A percentile compares a stretch with the other conserved stretches of the same genome.
phyloP scores from a whole-genome alignment of 352 stramenopile genomes.

The Globisporangium nagaii region DNA sequence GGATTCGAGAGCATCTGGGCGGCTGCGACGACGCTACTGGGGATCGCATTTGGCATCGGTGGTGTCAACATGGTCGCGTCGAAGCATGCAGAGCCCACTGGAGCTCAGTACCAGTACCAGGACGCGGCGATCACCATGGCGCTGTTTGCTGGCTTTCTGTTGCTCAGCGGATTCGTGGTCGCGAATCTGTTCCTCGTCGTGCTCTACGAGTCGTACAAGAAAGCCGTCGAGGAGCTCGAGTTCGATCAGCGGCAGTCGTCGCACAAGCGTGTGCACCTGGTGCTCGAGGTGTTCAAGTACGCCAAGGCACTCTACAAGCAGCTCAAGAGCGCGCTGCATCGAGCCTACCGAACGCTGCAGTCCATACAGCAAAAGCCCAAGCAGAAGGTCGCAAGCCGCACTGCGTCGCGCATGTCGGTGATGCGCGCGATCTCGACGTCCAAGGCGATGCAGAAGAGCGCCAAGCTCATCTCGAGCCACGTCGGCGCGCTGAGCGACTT shows the following conservation, averaged over 20 bases:
- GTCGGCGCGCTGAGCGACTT: slow-evolving; percentile 15
- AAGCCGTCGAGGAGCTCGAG: slow-evolving; percentile 24
- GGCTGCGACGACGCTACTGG: slow-evolving; percentile 29
- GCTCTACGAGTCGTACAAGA: slow-evolving; percentile 32
- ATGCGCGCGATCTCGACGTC: slow-evolving; percentile 20
- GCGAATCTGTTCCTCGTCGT: slow-evolving; percentile 43
- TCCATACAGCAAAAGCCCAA: not conserved
- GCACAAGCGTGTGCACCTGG: slow-evolving; percentile 19
- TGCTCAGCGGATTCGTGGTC: slow-evolving; percentile 37
- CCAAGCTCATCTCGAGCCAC: slow-evolving; percentile 13
- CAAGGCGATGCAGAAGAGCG: slow-evolving; percentile 9
- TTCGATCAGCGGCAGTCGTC: slow-evolving; percentile 9
- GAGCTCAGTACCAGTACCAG: slow-evolving; percentile 6
- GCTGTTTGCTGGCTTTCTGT: slow-evolving; percentile 34
- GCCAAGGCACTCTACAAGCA: slow-evolving; percentile 3
- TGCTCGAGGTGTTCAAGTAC: slow-evolving; percentile 19
- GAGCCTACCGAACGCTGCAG: not conserved
- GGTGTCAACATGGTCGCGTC: slow-evolving; percentile 1
- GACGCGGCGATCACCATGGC: slow-evolving; percentile 20
- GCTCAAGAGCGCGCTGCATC: not conserved
- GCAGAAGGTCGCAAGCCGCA: not conserved
- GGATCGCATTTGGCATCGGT: slow-evolving; percentile 23
- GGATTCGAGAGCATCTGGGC: slow-evolving; percentile 30
- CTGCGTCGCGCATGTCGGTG: slow-evolving; percentile 14
- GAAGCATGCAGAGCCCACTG: not conserved